phyloP scores from a whole-genome alignment of 2,329 filamentous ascomycete species.

The Penicillium italicum region DNA sequence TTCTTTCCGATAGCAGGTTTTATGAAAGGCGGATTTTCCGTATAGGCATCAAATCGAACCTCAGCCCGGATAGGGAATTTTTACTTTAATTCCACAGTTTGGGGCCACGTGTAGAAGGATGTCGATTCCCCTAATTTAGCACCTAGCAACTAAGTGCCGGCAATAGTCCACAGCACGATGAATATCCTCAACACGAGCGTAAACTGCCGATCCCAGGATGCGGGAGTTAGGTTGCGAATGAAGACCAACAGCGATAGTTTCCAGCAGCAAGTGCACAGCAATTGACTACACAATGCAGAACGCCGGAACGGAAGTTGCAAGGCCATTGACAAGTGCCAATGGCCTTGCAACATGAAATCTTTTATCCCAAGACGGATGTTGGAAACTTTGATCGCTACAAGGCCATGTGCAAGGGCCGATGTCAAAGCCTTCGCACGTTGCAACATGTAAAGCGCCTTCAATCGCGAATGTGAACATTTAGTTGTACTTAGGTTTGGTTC shows the following conservation, averaged over 20 bases:
- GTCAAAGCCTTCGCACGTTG: no score
- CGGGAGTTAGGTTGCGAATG: slow-evolving; percentile 23
- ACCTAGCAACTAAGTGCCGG: no score
- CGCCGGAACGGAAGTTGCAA: slow-evolving; percentile 20
- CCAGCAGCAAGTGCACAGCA: slow-evolving; percentile 21
- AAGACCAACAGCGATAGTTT: slow-evolving; percentile 27
- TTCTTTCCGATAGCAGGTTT: neutral
- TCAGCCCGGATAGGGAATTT: neutral
- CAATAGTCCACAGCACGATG: slow-evolving; percentile 17
- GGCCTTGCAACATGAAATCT: slow-evolving; percentile 23
- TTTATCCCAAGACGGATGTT: slow-evolving; percentile 28
- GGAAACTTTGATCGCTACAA: no score
- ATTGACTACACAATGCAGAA: slow-evolving; percentile 22
- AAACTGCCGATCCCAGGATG: slow-evolving; percentile 16
- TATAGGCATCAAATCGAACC: neutral
- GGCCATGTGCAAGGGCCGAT: no score
- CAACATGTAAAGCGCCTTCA: no score
- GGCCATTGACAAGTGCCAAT: slow-evolving; percentile 23
- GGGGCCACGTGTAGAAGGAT: neutral
- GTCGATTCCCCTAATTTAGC: no score
- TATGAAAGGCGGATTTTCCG: neutral
- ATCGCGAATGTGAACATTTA: no score
- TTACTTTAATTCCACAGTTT: neutral
- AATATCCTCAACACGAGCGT: slow-evolving; percentile 13
- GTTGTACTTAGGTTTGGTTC: no score